These are phyloP conservation scores for Earliella scabrosa DNA, from an alignment of 1,284 basidiomycete species.

Conservation along the genomic window DNA sequence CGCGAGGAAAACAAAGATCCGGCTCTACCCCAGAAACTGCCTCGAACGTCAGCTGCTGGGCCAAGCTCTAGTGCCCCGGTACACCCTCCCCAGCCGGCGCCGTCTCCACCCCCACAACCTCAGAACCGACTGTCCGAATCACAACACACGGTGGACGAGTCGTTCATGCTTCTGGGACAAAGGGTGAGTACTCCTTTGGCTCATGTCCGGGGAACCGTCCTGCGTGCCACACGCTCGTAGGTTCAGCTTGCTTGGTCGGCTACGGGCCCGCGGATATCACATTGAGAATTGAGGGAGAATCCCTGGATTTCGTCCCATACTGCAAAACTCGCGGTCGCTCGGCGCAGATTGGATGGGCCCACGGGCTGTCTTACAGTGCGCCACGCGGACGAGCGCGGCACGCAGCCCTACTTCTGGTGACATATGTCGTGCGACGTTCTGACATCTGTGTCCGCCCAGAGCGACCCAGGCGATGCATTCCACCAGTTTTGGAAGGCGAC, in stretches of 20 bases:
- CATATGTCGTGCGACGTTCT: background rate
- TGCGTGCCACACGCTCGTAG: no score
- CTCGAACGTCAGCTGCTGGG: constrained; percentile 25
- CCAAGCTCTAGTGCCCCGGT: constrained; percentile 22
- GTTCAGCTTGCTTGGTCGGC: no score
- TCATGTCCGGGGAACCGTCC: no score
- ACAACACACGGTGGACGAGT: constrained; percentile 77
- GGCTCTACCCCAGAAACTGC: constrained; percentile 45
- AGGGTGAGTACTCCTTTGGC: constrained; percentile 43
- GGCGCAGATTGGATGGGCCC: no score
- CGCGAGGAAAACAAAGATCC: constrained; percentile 78
- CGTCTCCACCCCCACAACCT: constrained; percentile 48
- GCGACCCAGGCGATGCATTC: constrained; percentile 67
- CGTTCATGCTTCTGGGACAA: constrained; percentile 83
- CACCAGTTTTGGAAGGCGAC: constrained; percentile 86
- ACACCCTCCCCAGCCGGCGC: constrained; percentile 31
- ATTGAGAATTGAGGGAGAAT: no score
- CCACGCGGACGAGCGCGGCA: no score
- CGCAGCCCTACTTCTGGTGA: no score
- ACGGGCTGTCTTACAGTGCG: no score
- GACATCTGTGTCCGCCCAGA: constrained; percentile 17
- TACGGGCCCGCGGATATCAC: no score
- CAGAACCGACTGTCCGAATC: constrained; percentile 61
- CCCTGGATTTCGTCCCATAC: no score
- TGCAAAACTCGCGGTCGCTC: no score